Conservation (phyloP, 768 basidiomycete genomes). For the Amylocystis lapponica region DNA sequence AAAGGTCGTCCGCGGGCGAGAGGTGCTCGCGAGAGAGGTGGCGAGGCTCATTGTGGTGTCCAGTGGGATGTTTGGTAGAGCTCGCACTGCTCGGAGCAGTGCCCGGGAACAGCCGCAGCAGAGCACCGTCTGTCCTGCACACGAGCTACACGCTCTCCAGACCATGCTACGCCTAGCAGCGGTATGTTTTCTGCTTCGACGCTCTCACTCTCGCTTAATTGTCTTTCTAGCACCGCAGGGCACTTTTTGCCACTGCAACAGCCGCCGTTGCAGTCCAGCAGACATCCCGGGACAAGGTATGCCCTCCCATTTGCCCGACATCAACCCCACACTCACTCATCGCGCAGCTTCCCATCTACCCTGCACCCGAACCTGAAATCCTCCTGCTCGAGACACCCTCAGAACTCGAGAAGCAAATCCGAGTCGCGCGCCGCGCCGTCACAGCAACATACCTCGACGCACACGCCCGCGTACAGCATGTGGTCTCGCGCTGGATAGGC, state of each 20-base stretch:
- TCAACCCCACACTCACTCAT: not conserved
- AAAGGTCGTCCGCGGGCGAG: too few species aligned
- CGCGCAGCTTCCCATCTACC: constrained; percentile 82
- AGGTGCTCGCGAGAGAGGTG: too few species aligned
- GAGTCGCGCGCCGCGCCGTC: constrained; percentile 54
- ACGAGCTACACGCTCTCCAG: too few species aligned
- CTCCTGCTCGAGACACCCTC: constrained; percentile 71
- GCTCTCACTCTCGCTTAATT: too few species aligned
- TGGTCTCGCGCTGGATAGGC: constrained; percentile 78
- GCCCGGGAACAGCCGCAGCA: too few species aligned
- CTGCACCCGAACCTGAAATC: constrained; percentile 51
- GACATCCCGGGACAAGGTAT: constrained; percentile 15
- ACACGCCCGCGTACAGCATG: constrained; percentile 62
- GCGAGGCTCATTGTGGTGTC: too few species aligned
- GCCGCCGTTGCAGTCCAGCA: constrained; percentile 14
- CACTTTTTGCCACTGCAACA: constrained; percentile 4
- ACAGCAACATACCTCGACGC: constrained; percentile 52
- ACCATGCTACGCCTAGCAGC: too few species aligned
- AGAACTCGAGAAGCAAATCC: constrained; percentile 72
- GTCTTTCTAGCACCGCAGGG: constrained; percentile 14
- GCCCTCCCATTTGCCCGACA: not conserved
- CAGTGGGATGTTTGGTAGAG: too few species aligned
- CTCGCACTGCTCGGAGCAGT: too few species aligned
- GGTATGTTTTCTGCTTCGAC: too few species aligned
- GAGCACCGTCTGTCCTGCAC: too few species aligned